Base-by-base conservation (phyloP, 108 stramenopile species). In the Cyclotella sp. region DNA sequence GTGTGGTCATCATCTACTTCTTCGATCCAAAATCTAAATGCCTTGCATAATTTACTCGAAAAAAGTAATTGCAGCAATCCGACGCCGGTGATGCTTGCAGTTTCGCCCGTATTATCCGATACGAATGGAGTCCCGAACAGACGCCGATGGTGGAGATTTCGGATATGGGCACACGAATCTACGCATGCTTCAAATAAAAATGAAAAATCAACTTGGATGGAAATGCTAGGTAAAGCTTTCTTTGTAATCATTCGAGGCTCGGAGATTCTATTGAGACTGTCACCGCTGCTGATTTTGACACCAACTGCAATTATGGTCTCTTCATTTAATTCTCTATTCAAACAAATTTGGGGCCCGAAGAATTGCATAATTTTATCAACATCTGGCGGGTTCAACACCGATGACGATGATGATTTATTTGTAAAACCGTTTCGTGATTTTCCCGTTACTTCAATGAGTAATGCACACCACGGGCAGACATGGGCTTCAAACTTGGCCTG, bases 261-360 rank as follows among this genome's bases (percentile, higher is more conserved):
- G 11, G 92, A 93, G 79, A 84, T 95, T 68, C 75, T 76, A 21
- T 30, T 91, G 0, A 66, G 85, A 27, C 52, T 95, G 34, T 91
- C 89, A 42, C 95, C 95, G 4, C 63, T 95, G 63, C 51, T 83
- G 1, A 64, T 92, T 53, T 61, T 95, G 64, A 77, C 87, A 29
- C 92, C 94, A 18, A 67, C 88, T 13, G 86, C 91, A 12, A 18
- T 89, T 13, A 8, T 90, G 19, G 76, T 86, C 51, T 75, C 74
- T 10, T 57, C 74, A 19, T 13, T 57, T 24, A 11, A 77, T 42
- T n/a, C 30, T 16, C 28, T 67, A 19, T 58, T 67, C 49, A 49
- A 45, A 43, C 47, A 29, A 59, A 45, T 46, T 0, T 26, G 43
- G 24, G n/a, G 43, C 9, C 14, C 18, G 21, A 59, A 42, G 41